Evolutionary conservation across 2,329 filamentous ascomycete species (phyloP), one percentile per base, ranked within the genome.

Genomic region (Stylonectria norvegica): DNA sequence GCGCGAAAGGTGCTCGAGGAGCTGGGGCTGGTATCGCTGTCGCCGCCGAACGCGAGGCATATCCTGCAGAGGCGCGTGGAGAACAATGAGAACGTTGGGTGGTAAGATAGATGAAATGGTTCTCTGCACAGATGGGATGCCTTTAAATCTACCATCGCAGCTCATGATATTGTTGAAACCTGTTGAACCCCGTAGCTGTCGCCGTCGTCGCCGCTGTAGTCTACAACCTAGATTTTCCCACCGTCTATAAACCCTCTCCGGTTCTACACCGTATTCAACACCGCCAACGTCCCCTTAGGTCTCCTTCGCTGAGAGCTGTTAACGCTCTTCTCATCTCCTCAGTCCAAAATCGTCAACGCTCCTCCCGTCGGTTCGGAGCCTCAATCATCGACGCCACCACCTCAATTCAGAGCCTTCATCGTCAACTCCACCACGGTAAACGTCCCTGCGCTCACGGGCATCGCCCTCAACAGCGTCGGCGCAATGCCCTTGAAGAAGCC

Each of bases 401-500:
- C 28, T 48, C 59, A 69, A 55, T 70, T 76, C 45, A 84, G 75
- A 14, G 78, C 76, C 49, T 79, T 69, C 77, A 81, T 80, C 15
- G 78, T 81, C 65, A 79, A 70, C 68, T 84, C 81, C 9, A 82
- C 80, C 53, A 93, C 89, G 20, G 88, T 89, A 75, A 98, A 98
- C 2, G 93, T 98, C n/a, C 91, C 91, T 2, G 91, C 93, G 64
- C 86, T 93, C 34, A 98, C 93, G 7, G 93, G 93, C 90, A 97
- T 95, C 36, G 93, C 93, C 64, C 93, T 88, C 59, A 96, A 66
- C 62, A 97, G 66, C 20, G 93, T 97, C 31, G 93, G 93, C 1
- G 78, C 88, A 53, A 98, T 81, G 5, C 93, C 93, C 73, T 86
- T 94, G 89, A 90, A 97, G 72, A 98, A 97, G 1, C 90, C 93